A percentile compares a stretch with the other conserved stretches of the same genome.
Evolutionary conservation across 2,329 filamentous ascomycete genomes (phyloP).

Genomic region (Fusarium albosuccineum): DNA sequence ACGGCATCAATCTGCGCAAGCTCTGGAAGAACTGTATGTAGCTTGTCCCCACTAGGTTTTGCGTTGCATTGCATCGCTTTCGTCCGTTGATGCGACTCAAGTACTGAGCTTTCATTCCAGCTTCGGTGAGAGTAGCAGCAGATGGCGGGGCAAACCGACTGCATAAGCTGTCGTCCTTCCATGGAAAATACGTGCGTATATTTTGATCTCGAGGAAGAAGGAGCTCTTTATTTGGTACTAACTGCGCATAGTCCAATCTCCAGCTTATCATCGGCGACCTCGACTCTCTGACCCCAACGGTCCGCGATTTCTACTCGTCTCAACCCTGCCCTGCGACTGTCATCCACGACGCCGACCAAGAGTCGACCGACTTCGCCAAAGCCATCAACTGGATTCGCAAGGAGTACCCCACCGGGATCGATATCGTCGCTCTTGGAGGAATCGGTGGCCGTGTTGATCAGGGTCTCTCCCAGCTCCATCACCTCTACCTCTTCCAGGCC

Average conservation of each 20-base stretch:
- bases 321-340: constrained; percentile 67
- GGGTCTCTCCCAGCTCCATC: constrained; percentile 88
- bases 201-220: neutral
- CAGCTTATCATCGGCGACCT: constrained; percentile 89
- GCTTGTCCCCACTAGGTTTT: constrained; percentile 12
- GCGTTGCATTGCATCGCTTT: neutral
- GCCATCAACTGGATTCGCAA: constrained; percentile 72
- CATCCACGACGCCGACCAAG: constrained; percentile 81
- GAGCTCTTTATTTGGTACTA: neutral
- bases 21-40: constrained; percentile 64
- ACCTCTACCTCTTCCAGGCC: constrained; percentile 76
- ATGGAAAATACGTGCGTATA: constrained; percentile 58
- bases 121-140: constrained; percentile 79
- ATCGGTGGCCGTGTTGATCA: constrained; percentile 94
- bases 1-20: constrained; percentile 61
- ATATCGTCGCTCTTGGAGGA: constrained; percentile 87
- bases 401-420: constrained; percentile 52
- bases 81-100: neutral
- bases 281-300: constrained; percentile 79
- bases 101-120: constrained; percentile 56
- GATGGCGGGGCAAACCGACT: constrained; percentile 92
- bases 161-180: constrained; percentile 59
- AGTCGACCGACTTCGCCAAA: constrained; percentile 93
- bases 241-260: constrained; percentile 64
- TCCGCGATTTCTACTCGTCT: constrained; percentile 75